Evolutionary conservation across 345 rosid species (phyloP), one percentile per base, ranked within the genome.

Genomic region (Sonneratia caseolaris): DNA sequence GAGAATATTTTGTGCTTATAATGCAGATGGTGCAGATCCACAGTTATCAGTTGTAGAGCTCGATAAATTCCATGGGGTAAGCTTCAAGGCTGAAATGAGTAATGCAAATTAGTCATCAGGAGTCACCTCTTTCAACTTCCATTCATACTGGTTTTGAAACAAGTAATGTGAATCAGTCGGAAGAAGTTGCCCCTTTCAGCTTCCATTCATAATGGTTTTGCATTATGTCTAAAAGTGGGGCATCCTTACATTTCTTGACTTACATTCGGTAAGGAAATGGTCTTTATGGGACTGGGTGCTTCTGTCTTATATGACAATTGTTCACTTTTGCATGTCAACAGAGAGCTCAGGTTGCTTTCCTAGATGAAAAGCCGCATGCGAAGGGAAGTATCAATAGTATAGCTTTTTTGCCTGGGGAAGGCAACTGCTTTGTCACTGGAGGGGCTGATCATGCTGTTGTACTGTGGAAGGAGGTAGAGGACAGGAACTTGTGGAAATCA

Each of bases 11-110:
- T 84, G 80, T 72, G 86, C 78, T 70, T 90, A 89, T 74, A 82
- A 82, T 74, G 97, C 95, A 45, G 97, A 94, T 75, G 81, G 83
- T 59, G 88, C 87, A 14, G 97, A 94, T 76, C 85, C 92, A 76
- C 98, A 94, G 81, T 85, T 94, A 76, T 89, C 98, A 7, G 69
- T 91, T 64, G 74, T 94, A 72, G 72, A 91, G 81, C 76, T 91
- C 66, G 88, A 94, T 79, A 86, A 82, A 82, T 74, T 84, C 38
- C 86, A 87, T 36, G 85, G 84, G 88, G 98, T 94, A 82, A 75
- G 84, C 43, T n/a, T 59, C 36, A 11, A 22, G n/a, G 22, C 7
- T 59, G 64, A n/a, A 9, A 7, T 2, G 11, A n/a, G 10, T 9
- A 59, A 22, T n/a, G 4, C 11, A 22, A 7, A 59, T 5, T 59